phyloP scores from a whole-genome alignment of 2,329 filamentous ascomycete genomes.

The Penicillium occitanis region DNA sequence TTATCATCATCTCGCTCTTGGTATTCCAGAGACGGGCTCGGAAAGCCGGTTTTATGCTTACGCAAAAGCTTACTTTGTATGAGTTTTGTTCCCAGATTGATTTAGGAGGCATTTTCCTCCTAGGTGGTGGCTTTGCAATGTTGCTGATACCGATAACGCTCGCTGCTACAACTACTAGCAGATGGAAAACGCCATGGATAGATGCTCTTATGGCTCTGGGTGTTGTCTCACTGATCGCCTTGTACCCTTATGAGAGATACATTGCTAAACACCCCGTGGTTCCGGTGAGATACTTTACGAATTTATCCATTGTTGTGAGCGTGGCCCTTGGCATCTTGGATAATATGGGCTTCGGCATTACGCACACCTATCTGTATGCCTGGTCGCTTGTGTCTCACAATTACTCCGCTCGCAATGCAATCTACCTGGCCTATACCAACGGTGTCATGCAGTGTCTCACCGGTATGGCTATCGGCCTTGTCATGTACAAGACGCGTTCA shows the following conservation, averaged over 20 bases:
- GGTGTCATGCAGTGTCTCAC: constrained; percentile 47
- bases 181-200: neutral
- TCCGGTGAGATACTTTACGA: constrained; percentile 49
- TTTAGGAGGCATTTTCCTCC: neutral
- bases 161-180: neutral
- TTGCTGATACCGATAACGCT: neutral
- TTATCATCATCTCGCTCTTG: constrained; percentile 41
- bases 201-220: neutral
- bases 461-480: constrained; percentile 42
- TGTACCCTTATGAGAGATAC: neutral
- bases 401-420: constrained; percentile 43
- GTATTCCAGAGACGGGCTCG: constrained; percentile 24
- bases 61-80: neutral
- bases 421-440: constrained; percentile 44
- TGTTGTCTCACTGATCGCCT: neutral
- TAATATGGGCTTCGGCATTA: constrained; percentile 45
- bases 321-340: constrained; percentile 46
- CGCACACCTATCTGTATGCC: constrained; percentile 52
- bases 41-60: neutral
- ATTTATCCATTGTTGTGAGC: constrained; percentile 45
- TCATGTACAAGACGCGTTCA: constrained; percentile 45
- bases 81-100: neutral
- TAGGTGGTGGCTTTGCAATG: neutral
- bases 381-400: constrained; percentile 49
- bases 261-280: constrained; percentile 46